Conservation (phyloP, 2,329 filamentous ascomycete genomes). For the Fusarium tanahbumbuense region DNA sequence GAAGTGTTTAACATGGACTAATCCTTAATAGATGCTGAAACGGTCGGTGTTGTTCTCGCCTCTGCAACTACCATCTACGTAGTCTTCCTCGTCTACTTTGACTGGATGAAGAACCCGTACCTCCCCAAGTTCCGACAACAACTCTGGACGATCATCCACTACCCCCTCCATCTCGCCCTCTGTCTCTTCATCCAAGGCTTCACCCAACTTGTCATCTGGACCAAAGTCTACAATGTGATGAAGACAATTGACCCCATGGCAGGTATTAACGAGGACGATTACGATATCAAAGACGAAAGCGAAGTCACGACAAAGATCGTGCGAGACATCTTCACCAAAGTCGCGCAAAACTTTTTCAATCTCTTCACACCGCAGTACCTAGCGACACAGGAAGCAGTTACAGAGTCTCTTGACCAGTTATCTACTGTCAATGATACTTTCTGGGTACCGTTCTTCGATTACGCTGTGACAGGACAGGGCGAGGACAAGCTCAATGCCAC, state of each 20-base stretch:
- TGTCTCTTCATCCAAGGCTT: constrained; percentile 72
- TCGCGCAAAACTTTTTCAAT: constrained; percentile 41
- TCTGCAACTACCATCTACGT: constrained; percentile 58
- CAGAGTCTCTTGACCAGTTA: constrained; percentile 46
- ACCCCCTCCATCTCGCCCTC: constrained; percentile 72
- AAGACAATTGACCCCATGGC: constrained; percentile 29
- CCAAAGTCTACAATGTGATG: constrained; percentile 53
- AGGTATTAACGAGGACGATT: constrained; percentile 19
- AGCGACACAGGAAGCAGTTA: constrained; percentile 31
- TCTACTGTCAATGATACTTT: constrained; percentile 44
- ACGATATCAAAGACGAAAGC: constrained; percentile 5
- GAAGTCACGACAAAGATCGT: constrained; percentile 40
- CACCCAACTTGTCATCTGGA: constrained; percentile 66
- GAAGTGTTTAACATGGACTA: not conserved
- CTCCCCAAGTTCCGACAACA: constrained; percentile 69
- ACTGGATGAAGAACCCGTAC: constrained; percentile 74
- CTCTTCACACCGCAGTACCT: constrained; percentile 46
- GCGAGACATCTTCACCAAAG: constrained; percentile 19
- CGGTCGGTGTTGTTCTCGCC: constrained; percentile 56
- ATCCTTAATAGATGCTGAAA: constrained; percentile 47
- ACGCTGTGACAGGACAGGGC: constrained; percentile 10
- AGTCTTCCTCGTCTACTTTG: constrained; percentile 63
- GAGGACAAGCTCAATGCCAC: constrained; percentile 4
- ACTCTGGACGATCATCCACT: constrained; percentile 67
- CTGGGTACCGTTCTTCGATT: constrained; percentile 41